phyloP scores from a whole-genome alignment of 139 green algal species.

The Pycnococcus provasolii region DNA sequence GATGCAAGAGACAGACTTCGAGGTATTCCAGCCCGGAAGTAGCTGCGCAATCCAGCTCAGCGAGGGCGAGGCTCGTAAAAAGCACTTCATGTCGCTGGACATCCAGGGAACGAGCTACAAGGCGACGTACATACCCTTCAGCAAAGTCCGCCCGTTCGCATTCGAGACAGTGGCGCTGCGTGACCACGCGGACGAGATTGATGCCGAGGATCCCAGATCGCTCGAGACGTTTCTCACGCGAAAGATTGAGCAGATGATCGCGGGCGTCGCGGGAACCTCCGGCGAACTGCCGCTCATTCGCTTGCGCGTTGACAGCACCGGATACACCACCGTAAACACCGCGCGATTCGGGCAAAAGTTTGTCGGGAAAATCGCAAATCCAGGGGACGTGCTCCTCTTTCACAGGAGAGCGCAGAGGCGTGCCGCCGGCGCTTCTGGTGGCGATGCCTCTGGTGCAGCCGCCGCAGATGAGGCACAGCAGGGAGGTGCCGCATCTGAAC shows the following conservation, averaged over 20 bases:
- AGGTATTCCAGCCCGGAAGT: slow-evolving; percentile 68
- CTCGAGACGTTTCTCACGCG: slow-evolving; percentile 3
- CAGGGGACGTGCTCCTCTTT: slow-evolving; percentile 87
- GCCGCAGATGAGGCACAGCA: no score
- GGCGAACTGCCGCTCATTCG: slow-evolving; percentile 58
- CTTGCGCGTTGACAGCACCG: slow-evolving; percentile 83
- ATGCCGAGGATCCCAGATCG: slow-evolving; percentile 39
- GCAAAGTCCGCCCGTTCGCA: slow-evolving; percentile 42
- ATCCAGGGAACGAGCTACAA: slow-evolving; percentile 43
- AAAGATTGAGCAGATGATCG: background rate
- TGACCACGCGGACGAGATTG: slow-evolving; percentile 29
- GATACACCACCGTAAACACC: slow-evolving; percentile 88
- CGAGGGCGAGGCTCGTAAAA: slow-evolving; percentile 75
- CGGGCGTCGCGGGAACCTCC: no score
- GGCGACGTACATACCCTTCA: slow-evolving; percentile 55
- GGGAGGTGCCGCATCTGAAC: no score
- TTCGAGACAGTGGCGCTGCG: slow-evolving; percentile 16
- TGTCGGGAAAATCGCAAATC: slow-evolving; percentile 92
- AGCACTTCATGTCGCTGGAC: slow-evolving; percentile 86
- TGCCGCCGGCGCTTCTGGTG: no score
- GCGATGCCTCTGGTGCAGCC: no score
- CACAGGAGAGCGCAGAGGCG: slow-evolving; percentile 48
- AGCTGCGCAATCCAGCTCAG: slow-evolving; percentile 64
- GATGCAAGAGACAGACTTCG: slow-evolving; percentile 9
- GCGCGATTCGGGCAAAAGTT: slow-evolving; percentile 89